Evolutionary conservation across 305 asterid genomes (phyloP).

Genomic region (Fraxinus platypoda): DNA sequence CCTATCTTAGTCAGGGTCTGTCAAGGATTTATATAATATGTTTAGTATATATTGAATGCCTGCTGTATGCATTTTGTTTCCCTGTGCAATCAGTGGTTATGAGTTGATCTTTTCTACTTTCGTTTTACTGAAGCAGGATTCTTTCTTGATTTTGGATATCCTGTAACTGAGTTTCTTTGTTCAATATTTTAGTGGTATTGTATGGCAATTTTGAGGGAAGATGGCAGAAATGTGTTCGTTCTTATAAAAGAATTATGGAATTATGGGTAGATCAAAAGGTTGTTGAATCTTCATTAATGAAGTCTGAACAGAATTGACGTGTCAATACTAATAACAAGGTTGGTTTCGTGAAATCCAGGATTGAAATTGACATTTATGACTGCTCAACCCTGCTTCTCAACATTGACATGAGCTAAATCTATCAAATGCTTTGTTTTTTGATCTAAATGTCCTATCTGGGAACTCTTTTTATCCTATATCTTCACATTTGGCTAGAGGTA

Average conservation of each 20-base stretch:
- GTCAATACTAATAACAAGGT: neutral
- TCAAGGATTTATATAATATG: slow-evolving; percentile 20
- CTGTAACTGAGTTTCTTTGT: slow-evolving; percentile 2
- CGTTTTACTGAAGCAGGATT: slow-evolving; percentile 8
- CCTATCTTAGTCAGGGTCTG: slow-evolving; percentile 68
- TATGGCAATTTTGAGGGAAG: neutral
- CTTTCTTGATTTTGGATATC: slow-evolving; percentile 4
- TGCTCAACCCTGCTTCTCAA: slow-evolving; percentile 1
- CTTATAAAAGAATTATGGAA: neutral
- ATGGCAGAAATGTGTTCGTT: neutral
- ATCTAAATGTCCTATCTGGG: neutral
- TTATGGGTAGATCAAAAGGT: neutral
- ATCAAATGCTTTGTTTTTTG: neutral
- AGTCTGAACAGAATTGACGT: slow-evolving; percentile 9
- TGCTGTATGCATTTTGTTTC: neutral
- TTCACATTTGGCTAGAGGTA: neutral
- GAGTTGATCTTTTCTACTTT: slow-evolving; percentile 5
- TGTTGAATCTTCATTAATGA: neutral
- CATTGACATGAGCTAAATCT: neutral
- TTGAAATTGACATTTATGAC: slow-evolving; percentile 7
- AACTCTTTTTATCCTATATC: neutral
- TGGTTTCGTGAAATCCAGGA: neutral
- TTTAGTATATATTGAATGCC: neutral
- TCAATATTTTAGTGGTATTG: neutral
- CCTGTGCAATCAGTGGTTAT: slow-evolving; percentile 10